Base-by-base conservation (phyloP, 2,329 filamentous ascomycete species). In the Phialocephala sp. region DNA sequence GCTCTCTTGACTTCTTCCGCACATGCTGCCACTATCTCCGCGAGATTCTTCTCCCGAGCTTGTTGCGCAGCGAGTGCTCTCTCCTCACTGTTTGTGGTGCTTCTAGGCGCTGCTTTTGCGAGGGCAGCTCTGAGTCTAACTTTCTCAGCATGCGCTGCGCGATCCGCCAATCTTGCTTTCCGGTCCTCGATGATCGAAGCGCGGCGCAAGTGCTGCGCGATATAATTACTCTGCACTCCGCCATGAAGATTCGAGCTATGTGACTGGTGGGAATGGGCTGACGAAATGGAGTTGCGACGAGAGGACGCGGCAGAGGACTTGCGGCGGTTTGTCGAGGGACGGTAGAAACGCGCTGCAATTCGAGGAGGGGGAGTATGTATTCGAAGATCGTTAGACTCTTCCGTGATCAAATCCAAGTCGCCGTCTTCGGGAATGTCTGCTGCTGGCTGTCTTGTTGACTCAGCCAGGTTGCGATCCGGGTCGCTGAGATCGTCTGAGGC, bases 1-100 rank as follows among this genome's bases (percentile, higher is more conserved):
- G 91, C 91, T 69, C 91, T 85, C 75, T 91, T 89, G 18, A 95
- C 92, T 76, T 95, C 92, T 77, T 93, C 91, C 22, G 92, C 92
- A 75, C 92, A 94, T 66, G 87, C 85, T 58, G 91, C 90, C 4
- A 92, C 91, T 52, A 94, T 93, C 76, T 94, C 91, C 9, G 91
- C 91, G 20, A 95, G 79, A 72, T 94, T 92, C 72, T 90, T 90
- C 79, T 94, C 91, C 65, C 92, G 85, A 0, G 91, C 90, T 69
- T 92, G 86, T 68, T 93, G 88, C 5, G 91, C 92, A 6, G 92
- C 92, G 65, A 93, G 79, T 3, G 91, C 91, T 59, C 90, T 84
- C 77, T 94, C 91, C 76, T 94, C 91, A 54, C 89, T 91, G 62
- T 88, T 84, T 2, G 85, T 87, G 37, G 81, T 86, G 70, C 89